A percentile compares a stretch with the other conserved stretches of the same genome.
Conservation (phyloP, 805 yeast genomes). For the Sugiyamaella qingdaonensis region DNA sequence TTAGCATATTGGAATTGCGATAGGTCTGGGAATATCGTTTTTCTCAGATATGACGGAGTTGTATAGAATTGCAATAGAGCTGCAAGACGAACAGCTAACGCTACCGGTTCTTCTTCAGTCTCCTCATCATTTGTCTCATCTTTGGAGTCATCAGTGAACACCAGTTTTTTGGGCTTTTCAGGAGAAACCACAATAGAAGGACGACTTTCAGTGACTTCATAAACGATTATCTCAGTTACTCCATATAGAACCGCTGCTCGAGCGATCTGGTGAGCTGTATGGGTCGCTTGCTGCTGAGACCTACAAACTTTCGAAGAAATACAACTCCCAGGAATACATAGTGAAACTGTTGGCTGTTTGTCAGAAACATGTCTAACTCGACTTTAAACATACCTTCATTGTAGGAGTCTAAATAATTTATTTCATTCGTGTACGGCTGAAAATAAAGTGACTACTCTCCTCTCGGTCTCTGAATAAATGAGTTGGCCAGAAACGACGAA, state of each 20-base stretch:
- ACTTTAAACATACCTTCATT: background rate
- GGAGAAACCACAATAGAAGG: too few relatives aligned
- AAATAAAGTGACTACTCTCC: too few relatives aligned
- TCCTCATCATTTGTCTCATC: constrained; percentile 19
- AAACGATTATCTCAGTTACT: constrained; percentile 69
- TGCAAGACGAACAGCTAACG: constrained; percentile 52
- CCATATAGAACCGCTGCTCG: constrained; percentile 64
- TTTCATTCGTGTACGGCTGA: too few relatives aligned
- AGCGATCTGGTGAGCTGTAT: constrained; percentile 72
- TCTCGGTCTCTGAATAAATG: too few relatives aligned
- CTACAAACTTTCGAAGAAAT: constrained; percentile 52
- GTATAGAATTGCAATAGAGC: constrained; percentile 71
- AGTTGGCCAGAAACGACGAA: too few relatives aligned
- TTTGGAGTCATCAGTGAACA: constrained; percentile 32
- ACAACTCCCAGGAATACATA: constrained; percentile 72
- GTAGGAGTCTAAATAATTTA: too few relatives aligned
- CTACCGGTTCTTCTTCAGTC: constrained; percentile 21
- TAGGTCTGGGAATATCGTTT: constrained; percentile 52
- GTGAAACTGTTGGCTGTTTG: constrained; percentile 21
- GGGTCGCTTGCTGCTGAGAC: constrained; percentile 69
- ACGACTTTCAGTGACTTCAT: constrained; percentile 41
- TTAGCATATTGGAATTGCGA: constrained; percentile 53
- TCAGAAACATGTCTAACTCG: background rate
- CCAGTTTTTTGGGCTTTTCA: constrained; percentile 35
- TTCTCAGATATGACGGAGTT: constrained; percentile 77